Conservation (phyloP, 768 basidiomycete genomes). For the Cystofilobasidium bisporidii region DNA sequence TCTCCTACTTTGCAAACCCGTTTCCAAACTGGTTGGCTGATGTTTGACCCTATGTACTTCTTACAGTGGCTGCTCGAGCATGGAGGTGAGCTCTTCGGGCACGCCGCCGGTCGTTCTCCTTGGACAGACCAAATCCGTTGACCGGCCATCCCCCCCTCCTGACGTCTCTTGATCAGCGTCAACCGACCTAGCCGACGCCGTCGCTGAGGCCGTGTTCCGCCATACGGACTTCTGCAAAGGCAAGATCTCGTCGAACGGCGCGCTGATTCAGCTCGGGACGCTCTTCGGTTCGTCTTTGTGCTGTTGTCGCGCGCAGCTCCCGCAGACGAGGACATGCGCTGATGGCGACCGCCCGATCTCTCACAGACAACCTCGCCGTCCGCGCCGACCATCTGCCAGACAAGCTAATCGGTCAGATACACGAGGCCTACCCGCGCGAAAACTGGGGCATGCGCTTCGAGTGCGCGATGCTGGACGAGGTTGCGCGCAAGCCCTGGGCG, state of each 20-base stretch:
- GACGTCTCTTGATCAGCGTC: background rate
- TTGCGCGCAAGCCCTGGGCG: slow-evolving; percentile 46
- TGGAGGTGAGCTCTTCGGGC: slow-evolving; percentile 40
- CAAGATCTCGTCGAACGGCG: slow-evolving; percentile 49
- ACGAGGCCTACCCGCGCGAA: slow-evolving; percentile 42
- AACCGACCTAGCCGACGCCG: slow-evolving; percentile 49
- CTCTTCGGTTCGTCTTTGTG: slow-evolving; percentile 22
- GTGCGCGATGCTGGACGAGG: slow-evolving; percentile 45
- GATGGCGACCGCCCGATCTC: background rate
- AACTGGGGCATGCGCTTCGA: slow-evolving; percentile 48
- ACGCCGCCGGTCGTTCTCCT: background rate
- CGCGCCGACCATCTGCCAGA: slow-evolving; percentile 2
- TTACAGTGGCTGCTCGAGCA: slow-evolving; percentile 41
- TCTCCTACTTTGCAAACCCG: background rate
- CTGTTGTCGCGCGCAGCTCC: too few relatives aligned
- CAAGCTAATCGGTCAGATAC: slow-evolving; percentile 2
- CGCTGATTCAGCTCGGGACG: slow-evolving; percentile 48
- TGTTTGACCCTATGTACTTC: background rate
- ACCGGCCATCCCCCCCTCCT: too few relatives aligned
- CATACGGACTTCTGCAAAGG: slow-evolving; percentile 39
- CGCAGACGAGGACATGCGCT: background rate
- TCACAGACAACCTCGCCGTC: slow-evolving; percentile 23
- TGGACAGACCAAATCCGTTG: background rate
- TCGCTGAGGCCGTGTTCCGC: slow-evolving; percentile 48
- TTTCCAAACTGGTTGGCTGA: background rate